Evolutionary conservation across 305 asterid species (phyloP).

Genomic region (Nicotiana rustica): DNA sequence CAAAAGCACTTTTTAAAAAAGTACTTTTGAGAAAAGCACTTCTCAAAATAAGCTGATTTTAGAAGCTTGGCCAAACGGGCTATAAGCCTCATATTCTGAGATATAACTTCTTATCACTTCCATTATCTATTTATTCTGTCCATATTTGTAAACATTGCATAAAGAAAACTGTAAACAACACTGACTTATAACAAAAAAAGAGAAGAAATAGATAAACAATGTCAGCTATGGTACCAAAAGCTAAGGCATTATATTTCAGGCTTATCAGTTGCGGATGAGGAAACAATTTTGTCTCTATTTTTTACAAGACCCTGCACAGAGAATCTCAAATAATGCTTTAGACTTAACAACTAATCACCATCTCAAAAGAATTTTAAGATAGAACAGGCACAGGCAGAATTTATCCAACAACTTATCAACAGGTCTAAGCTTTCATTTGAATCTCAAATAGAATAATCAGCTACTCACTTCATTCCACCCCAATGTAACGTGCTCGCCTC

Average conservation of each 20-base stretch:
- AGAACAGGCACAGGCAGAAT: neutral
- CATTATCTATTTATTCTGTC: neutral
- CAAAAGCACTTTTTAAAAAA: too few relatives aligned
- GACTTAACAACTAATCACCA: neutral
- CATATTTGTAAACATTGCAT: conserved; percentile 19
- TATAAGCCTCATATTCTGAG: too few relatives aligned
- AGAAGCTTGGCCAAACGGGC: too few relatives aligned
- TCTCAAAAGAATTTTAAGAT: neutral
- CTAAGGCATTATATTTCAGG: conserved; percentile 8
- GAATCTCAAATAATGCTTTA: neutral
- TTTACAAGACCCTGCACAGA: neutral
- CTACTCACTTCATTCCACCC: conserved; percentile 94
- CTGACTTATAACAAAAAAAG: conserved; percentile 1
- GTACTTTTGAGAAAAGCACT: too few relatives aligned
- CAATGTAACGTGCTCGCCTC: conserved; percentile 90
- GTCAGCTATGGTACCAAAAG: neutral
- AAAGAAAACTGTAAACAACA: neutral
- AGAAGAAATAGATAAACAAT: conserved; percentile 9
- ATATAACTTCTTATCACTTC: neutral
- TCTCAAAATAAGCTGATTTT: too few relatives aligned
- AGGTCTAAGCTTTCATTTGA: neutral
- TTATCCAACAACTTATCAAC: neutral
- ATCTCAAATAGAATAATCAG: conserved; percentile 34
- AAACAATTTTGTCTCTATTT: neutral
- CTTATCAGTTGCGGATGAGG: neutral